Base-by-base conservation (phyloP, 129 eudicot genomes). In the Tagetes patula region DNA sequence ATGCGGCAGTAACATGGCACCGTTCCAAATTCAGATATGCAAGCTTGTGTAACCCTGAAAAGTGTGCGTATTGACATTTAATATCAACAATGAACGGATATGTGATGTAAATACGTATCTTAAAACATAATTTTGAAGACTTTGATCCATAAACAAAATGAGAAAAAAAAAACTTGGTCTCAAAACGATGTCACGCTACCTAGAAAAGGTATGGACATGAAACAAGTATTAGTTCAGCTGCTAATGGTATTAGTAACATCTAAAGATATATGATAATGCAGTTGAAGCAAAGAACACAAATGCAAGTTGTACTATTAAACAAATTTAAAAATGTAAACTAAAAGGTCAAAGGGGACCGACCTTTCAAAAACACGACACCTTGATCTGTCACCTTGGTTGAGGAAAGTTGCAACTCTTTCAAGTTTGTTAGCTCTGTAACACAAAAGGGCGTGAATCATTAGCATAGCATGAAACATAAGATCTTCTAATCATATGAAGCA, bases 381-480 rank as follows among this genome's bases (percentile, higher is more conserved):
- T 71, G 13, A 90, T 94, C 96, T 6, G 98, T 87, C 79, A 90
- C 95, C 81, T 84, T 84, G 73, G 91, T 90, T 63, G 88, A 90
- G 42, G 98, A 89, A 37, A 94, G 84, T 65, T 94, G 98, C 39
- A 94, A 80, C 52, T 77, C 89, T 82, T 86, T 90, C 83, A 94
- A 72, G 82, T 74, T 94, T 56, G 88, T 63, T 40, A 94, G 85
- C 11, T 87, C 98, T 94, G 86, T 34, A 77, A 71, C 46, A 72
- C 54, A 60, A 68, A 8, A 72, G 8, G 31, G 60, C 0, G 59
- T 52, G 66, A 63, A 46, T 8, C 59, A 60, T 58, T 7, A 61
- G 42, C 33, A 36, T 48, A 40, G 48, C 8, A 4, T 2, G 32
- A 13, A 1, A 65, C 38, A 12, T 8, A 3, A 36, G 27, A 34